Conservation (phyloP, 345 rosid species). For the Populus nigra region DNA sequence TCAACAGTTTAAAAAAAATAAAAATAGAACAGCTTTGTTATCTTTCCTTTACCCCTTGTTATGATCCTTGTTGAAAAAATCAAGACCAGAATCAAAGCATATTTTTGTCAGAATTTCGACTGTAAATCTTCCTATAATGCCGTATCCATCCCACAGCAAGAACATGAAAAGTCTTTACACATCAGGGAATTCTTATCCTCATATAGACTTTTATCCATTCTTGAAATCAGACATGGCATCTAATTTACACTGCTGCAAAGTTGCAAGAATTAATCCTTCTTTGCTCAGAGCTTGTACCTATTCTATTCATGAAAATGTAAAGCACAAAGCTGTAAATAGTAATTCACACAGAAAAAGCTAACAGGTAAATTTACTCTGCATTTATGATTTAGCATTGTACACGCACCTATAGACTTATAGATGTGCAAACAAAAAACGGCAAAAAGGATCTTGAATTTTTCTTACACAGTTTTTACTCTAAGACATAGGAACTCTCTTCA, state of each 20-base stretch:
- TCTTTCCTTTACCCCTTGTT: constrained; percentile 1
- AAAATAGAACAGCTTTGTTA: not conserved
- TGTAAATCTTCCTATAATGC: constrained; percentile 7
- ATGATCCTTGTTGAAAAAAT: not conserved
- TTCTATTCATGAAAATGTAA: not conserved
- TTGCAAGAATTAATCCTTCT: not conserved
- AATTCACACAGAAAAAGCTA: not conserved
- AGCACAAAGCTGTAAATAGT: not conserved
- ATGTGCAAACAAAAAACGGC: not conserved
- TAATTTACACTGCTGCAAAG: not conserved
- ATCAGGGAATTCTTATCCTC: not conserved
- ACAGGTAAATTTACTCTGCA: constrained; percentile 11
- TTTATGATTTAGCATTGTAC: constrained; percentile 21
- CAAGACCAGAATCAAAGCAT: constrained; percentile 7
- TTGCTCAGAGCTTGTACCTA: not conserved
- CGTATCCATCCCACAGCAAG: not conserved
- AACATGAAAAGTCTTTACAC: not conserved
- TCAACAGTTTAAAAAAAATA: not conserved
- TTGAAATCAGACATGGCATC: not conserved
- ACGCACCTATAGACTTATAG: not conserved
- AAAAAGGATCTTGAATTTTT: not conserved
- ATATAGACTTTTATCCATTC: not conserved
- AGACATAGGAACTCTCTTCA: constrained; percentile 43
- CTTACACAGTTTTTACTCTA: constrained; percentile 1
- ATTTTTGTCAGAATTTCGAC: constrained; percentile 4